Conservation (phyloP, 345 rosid species). For the Rhodamnia argentea region DNA sequence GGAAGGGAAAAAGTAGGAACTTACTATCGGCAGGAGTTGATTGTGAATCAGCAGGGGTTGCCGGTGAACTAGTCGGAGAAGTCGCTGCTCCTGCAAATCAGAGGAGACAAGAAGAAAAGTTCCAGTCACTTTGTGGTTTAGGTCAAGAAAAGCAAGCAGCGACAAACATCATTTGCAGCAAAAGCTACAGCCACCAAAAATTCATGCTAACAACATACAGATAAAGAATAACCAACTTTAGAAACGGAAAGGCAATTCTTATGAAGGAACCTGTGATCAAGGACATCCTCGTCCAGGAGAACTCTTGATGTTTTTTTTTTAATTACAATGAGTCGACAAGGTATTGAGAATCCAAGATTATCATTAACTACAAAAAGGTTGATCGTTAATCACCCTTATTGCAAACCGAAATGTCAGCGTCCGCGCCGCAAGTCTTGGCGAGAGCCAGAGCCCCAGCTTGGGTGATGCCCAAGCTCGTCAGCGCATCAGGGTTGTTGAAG, state of each 20-base stretch:
- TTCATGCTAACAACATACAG: neutral
- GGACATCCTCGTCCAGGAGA: neutral
- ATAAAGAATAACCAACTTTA: neutral
- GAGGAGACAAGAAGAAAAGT: neutral
- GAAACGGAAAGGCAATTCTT: neutral
- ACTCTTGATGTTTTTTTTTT: neutral
- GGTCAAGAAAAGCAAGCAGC: neutral
- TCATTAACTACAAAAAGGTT: neutral
- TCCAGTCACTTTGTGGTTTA: neutral
- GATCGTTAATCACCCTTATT: conserved; percentile 2
- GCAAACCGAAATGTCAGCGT: conserved; percentile 29
- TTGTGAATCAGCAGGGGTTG: neutral
- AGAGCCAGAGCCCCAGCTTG: conserved; percentile 31
- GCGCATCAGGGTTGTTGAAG: conserved; percentile 7
- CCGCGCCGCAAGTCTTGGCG: conserved; percentile 39
- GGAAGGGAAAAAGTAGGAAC: neutral
- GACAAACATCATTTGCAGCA: neutral
- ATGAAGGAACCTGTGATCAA: neutral
- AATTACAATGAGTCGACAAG: neutral
- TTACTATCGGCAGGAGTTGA: neutral
- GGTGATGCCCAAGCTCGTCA: conserved; percentile 28
- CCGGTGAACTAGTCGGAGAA: neutral
- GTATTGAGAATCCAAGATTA: neutral
- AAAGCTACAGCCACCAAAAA: neutral
- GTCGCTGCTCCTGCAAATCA: neutral